Base-by-base conservation (phyloP, 2,329 filamentous ascomycete species). In the Pseudogymnoascus sp. region DNA sequence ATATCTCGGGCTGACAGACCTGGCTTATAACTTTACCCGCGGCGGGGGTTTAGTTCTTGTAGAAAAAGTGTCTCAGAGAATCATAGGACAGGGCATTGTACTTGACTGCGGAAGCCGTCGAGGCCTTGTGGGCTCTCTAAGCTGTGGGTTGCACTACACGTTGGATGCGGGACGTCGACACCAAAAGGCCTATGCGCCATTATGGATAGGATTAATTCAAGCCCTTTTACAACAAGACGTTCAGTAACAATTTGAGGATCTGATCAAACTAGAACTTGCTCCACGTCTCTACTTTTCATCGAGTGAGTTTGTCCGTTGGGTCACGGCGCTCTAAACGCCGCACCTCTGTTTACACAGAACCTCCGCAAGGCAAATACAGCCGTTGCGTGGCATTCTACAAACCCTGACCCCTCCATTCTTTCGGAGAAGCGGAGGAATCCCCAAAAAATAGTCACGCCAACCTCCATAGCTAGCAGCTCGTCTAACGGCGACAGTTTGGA, bases 171-270 rank as follows among this genome's bases (percentile, higher is more conserved):
- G 51, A 34, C 51, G 51, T 57, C 51, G 51, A 57, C 51, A 57
- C 29, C 51, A 57, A 57, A 57, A 18, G 51, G 51, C 51, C n/a
- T 57, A 57, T 57, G 26, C 14, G 51, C 51, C 51, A 12, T 57
- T 57, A 57, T 57, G 51, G 51, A 57, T 57, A 57, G 51, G 51
- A 57, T 57, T 57, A 57, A 57, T 57, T 34, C 26, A 34, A 54
- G 51, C 51, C 29, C 26, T 18, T 57, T 34, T 31, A 34, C 51
- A 57, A 34, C 51, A 16, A 54, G 26, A 57, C n/a, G 29, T 34
- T 57, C n/a, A 34, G 26, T 57, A 34, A 7, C 51, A 57, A 34
- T 57, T 57, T 11, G 12, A 34, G 51, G 5, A 4, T 34, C 26
- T 18, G n/a, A 34, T 57, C 16, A 57, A 34, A 34, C 10, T 21